phyloP scores from a whole-genome alignment of 345 rosid species.

The Heritiera fomes region DNA sequence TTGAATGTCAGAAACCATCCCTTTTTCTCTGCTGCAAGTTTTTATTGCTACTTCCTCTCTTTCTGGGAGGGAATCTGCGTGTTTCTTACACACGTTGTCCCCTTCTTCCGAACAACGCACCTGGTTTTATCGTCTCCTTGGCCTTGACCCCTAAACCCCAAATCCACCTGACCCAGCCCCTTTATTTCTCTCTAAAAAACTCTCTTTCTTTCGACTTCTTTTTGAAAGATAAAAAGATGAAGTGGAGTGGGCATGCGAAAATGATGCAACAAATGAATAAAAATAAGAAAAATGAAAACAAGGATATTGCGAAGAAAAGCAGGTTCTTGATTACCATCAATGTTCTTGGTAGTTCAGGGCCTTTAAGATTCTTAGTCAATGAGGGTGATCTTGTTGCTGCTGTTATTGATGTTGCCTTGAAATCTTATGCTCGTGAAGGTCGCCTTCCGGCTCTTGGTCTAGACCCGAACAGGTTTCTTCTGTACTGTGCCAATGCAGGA shows the following conservation, averaged over 20 bases:
- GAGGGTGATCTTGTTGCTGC: constrained; percentile 55
- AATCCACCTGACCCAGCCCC: neutral
- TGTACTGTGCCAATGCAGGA: constrained; percentile 41
- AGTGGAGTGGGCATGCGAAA: constrained; percentile 20
- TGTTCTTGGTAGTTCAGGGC: constrained; percentile 80
- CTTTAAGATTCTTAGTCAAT: constrained; percentile 63
- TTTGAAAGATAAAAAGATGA: constrained; percentile 4
- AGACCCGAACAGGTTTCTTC: constrained; percentile 48
- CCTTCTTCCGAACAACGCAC: constrained; percentile 42
- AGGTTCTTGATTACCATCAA: constrained; percentile 58
- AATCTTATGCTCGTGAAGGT: constrained; percentile 76
- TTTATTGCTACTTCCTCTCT: no score
- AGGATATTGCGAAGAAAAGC: constrained; percentile 36
- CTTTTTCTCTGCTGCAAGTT: neutral
- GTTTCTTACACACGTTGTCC: constrained; percentile 18
- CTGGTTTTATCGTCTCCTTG: constrained; percentile 49
- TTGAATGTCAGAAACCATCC: neutral
- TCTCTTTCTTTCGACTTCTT: neutral
- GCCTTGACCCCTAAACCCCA: constrained; percentile 44
- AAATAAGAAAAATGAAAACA: constrained; percentile 29
- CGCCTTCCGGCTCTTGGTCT: constrained; percentile 76
- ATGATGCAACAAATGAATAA: constrained; percentile 31
- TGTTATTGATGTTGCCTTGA: constrained; percentile 62
- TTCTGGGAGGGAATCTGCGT: neutral
- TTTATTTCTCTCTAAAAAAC: neutral